Percentiles rank a stretch among this genome's conserved stretches.
These are phyloP conservation scores for Blastobotrys serpentis DNA, from an alignment of 1,139 yeast genomes.

Conservation along the genomic window DNA sequence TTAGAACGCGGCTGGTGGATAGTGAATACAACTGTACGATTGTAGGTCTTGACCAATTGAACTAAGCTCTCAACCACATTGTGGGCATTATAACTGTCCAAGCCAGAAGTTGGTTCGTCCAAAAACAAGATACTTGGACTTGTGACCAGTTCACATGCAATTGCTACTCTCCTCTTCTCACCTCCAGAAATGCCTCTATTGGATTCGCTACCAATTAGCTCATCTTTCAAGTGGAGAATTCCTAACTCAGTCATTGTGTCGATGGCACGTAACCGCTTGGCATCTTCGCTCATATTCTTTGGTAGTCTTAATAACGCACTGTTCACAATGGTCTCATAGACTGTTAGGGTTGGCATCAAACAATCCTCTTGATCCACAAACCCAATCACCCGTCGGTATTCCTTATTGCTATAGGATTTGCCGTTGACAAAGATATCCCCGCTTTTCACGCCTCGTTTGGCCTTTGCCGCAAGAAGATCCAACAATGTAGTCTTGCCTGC, in stretches of 20 bases:
- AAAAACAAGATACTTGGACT: slow-evolving; percentile 69
- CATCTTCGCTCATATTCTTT: slow-evolving; percentile 63
- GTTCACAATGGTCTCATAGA: slow-evolving; percentile 89
- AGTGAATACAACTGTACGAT: slow-evolving; percentile 85
- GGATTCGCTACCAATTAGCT: slow-evolving; percentile 84
- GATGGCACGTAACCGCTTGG: slow-evolving; percentile 75
- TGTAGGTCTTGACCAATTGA: slow-evolving; percentile 72
- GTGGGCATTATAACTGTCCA: slow-evolving; percentile 89
- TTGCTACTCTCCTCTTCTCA: slow-evolving; percentile 78
- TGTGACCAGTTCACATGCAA: slow-evolving; percentile 74
- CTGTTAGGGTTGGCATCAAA: slow-evolving; percentile 87
- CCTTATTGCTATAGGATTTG: slow-evolving; percentile 33
- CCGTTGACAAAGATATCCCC: slow-evolving; percentile 82
- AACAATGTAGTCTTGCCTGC: slow-evolving; percentile 94
- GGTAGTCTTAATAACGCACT: slow-evolving; percentile 90
- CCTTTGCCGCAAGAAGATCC: slow-evolving; percentile 86
- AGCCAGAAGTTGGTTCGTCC: slow-evolving; percentile 93
- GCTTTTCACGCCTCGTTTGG: slow-evolving; percentile 65
- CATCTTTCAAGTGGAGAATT: slow-evolving; percentile 76
- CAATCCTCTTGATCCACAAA: slow-evolving; percentile 98
- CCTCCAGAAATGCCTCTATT: slow-evolving; percentile 95
- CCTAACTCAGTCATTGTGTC: slow-evolving; percentile 86
- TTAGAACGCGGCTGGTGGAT: slow-evolving; percentile 98
- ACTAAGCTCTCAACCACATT: slow-evolving; percentile 86
- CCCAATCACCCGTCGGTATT: slow-evolving; percentile 72